These are phyloP conservation scores for Acer yangbiense DNA, from an alignment of 345 rosid species.

Conservation along the genomic window DNA sequence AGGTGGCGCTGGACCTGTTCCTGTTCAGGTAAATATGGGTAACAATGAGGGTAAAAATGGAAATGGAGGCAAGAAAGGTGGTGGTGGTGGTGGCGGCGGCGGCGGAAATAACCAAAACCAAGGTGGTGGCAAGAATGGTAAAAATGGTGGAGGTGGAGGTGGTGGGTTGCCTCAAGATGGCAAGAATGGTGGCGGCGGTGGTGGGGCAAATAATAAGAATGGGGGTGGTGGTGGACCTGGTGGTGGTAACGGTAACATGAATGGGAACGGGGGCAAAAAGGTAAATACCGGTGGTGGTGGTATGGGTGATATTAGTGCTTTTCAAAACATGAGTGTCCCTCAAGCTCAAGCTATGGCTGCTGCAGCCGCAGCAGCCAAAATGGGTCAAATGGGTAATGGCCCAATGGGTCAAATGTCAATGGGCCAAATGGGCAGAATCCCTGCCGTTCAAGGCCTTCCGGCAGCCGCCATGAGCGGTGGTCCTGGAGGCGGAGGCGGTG, in stretches of 20 bases:
- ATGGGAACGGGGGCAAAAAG: conserved; percentile 47
- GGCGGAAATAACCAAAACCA: conserved; percentile 43
- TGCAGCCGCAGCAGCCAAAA: conserved; percentile 19
- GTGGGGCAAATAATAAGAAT: conserved; percentile 15
- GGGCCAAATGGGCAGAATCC: conserved; percentile 43
- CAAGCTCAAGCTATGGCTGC: conserved; percentile 17
- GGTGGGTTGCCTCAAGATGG: conserved; percentile 32
- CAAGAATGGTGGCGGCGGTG: not conserved
- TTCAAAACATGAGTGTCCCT: conserved; percentile 47
- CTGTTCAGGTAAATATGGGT: conserved; percentile 42
- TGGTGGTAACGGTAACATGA: conserved; percentile 46
- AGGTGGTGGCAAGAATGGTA: conserved; percentile 51
- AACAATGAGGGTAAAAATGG: conserved; percentile 41
- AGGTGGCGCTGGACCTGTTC: conserved; percentile 41
- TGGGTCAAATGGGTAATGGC: conserved; percentile 29
- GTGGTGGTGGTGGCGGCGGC: conserved; percentile 38
- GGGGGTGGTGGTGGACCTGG: conserved; percentile 34
- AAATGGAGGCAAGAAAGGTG: conserved; percentile 53
- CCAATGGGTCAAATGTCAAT: conserved; percentile 37
- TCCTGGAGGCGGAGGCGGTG: conserved; percentile 27
- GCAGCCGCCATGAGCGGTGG: conserved; percentile 53
- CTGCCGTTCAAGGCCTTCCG: conserved; percentile 85
- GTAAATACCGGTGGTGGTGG: conserved; percentile 47
- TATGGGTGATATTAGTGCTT: conserved; percentile 31
- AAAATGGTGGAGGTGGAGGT: conserved; percentile 37